Conservation (phyloP, 768 basidiomycete species). For the Lentinula sp. region DNA sequence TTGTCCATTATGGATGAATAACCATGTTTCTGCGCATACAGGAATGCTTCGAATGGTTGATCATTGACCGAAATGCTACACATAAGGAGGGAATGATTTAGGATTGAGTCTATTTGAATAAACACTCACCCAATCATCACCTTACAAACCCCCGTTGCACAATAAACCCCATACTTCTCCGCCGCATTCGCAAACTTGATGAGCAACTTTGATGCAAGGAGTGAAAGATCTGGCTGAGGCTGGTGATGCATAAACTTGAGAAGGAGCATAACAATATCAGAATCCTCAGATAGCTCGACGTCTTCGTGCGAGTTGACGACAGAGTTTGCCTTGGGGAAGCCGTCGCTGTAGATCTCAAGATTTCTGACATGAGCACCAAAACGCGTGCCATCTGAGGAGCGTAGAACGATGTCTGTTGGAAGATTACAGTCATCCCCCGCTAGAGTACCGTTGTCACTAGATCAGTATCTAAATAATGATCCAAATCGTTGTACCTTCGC, state of each 20-base stretch:
- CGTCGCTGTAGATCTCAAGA: slow-evolving; percentile 4
- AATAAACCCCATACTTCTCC: slow-evolving; percentile 6
- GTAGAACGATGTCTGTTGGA: slow-evolving; percentile 1
- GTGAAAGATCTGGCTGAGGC: slow-evolving; percentile 3
- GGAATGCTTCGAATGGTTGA: slow-evolving; percentile 3
- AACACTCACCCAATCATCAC: slow-evolving; percentile 1
- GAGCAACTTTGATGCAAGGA: background rate
- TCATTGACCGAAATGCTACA: background rate
- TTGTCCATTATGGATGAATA: slow-evolving; percentile 1
- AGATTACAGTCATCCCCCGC: background rate
- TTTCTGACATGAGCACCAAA: slow-evolving; percentile 4
- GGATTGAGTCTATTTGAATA: background rate
- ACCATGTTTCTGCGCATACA: slow-evolving; percentile 1
- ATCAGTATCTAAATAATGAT: background rate
- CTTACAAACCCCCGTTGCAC: background rate
- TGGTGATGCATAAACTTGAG: slow-evolving; percentile 5
- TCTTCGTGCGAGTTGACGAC: background rate
- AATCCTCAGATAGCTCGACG: background rate
- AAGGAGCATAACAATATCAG: background rate
- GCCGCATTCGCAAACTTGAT: slow-evolving; percentile 5
- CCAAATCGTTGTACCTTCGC: background rate
- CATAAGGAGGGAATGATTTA: background rate
- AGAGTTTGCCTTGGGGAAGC: slow-evolving; percentile 1
- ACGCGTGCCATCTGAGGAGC: slow-evolving; percentile 4
- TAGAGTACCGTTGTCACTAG: background rate